A percentile compares a stretch with the other conserved stretches of the same genome.
Conservation (phyloP, 129 eudicot species). For the Flaveria brownii region DNA sequence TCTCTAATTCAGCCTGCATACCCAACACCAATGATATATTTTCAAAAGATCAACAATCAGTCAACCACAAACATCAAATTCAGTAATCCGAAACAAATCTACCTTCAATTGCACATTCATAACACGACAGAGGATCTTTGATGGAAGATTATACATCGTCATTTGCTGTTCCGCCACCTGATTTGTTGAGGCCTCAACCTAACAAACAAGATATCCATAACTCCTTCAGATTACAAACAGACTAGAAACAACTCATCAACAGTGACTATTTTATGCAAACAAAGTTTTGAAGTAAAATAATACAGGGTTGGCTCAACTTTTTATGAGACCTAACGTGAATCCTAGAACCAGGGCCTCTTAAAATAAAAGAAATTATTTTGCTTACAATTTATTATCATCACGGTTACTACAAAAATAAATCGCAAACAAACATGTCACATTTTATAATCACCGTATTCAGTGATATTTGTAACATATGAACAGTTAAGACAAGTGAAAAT, state of each 20-base stretch:
- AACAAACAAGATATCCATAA: conserved; percentile 10
- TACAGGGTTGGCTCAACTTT: no score
- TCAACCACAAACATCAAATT: conserved; percentile 12
- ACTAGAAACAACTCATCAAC: conserved; percentile 7
- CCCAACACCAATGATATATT: background rate
- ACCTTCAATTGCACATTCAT: conserved; percentile 70
- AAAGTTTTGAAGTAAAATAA: background rate
- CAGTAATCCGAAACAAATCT: background rate
- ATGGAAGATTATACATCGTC: conserved; percentile 82
- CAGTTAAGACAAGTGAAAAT: no score
- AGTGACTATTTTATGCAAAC: background rate
- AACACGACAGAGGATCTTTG: conserved; percentile 92
- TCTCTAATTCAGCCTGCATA: conserved; percentile 79
- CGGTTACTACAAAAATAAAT: no score
- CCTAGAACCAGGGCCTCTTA: no score
- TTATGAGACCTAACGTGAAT: no score
- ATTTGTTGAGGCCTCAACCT: conserved; percentile 96
- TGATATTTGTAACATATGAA: no score
- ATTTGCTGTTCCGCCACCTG: conserved; percentile 84
- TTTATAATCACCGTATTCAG: no score
- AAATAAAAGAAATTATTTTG: no score
- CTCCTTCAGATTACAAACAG: background rate
- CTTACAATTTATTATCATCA: no score
- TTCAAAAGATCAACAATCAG: background rate
- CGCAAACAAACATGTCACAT: no score